Evolutionary conservation across 148 eudicot genomes (phyloP).

Genomic region (Nyssa sinensis): DNA sequence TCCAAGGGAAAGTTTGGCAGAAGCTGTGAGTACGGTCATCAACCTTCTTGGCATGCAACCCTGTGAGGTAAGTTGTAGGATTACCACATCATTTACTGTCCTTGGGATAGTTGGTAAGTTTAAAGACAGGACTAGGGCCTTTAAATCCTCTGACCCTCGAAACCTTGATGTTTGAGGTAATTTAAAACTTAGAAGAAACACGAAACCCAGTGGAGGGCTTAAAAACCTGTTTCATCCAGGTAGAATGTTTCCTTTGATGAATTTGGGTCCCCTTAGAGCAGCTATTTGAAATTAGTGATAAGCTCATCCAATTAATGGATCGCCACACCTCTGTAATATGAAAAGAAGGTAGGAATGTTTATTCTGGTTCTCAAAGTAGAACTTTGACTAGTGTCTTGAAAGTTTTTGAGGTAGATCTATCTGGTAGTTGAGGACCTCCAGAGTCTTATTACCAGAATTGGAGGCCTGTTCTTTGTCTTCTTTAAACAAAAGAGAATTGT

Average conservation of each 20-base stretch:
- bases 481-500: background rate
- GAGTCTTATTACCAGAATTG: background rate
- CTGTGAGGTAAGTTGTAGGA: conserved; percentile 71
- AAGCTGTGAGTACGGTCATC: conserved; percentile 83
- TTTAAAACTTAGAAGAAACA: background rate
- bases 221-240: background rate
- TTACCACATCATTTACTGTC: background rate
- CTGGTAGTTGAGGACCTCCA: too few relatives aligned
- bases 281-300: too few relatives aligned
- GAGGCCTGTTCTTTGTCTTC: background rate
- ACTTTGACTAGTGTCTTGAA: background rate
- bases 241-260: background rate
- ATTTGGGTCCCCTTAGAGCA: background rate
- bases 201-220: background rate
- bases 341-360: background rate
- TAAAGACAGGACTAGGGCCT: background rate
- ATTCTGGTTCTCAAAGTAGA: background rate
- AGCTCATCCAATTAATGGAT: too few relatives aligned
- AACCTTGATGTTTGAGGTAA: background rate
- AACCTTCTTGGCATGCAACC: conserved; percentile 97
- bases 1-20: conserved; percentile 83
- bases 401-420: too few relatives aligned
- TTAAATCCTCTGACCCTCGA: background rate
- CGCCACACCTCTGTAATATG: too few relatives aligned
- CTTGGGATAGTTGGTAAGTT: background rate